Evolutionary conservation across 371 early-diverging fungal species (phyloP).

Genomic region (Coemansia sp.): DNA sequence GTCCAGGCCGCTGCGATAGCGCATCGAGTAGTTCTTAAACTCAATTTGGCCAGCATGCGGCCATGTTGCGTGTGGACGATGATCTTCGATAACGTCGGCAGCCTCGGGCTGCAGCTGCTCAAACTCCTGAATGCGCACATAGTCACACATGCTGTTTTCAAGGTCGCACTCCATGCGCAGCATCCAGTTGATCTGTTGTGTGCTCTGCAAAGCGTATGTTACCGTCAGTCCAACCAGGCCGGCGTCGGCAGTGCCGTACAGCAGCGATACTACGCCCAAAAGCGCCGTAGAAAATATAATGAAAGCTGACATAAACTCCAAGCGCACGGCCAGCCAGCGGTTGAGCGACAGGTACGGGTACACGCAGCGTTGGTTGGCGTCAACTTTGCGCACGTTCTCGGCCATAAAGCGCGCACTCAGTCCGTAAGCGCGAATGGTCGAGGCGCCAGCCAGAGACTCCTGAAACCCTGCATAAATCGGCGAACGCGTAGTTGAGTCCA

Average conservation of each 20-base stretch:
- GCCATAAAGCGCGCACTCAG: conserved; percentile 67
- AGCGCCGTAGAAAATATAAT: conserved; percentile 65
- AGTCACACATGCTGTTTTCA: conserved; percentile 74
- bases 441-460: conserved; percentile 66
- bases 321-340: conserved; percentile 81
- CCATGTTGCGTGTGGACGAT: conserved; percentile 54
- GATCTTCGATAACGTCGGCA: conserved; percentile 55
- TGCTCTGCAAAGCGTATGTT: conserved; percentile 78
- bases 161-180: conserved; percentile 72
- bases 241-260: conserved; percentile 55
- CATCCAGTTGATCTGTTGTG: conserved; percentile 82
- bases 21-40: conserved; percentile 52
- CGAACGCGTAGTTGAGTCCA: conserved; percentile 70
- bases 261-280: conserved; percentile 63
- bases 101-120: conserved; percentile 53
- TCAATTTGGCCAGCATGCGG: conserved; percentile 56
- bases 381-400: conserved; percentile 56
- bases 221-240: conserved; percentile 82
- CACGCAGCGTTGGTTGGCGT: conserved; percentile 1
- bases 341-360: conserved; percentile 2
- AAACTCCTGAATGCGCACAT: conserved; percentile 81
- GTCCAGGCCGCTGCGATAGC: conserved; percentile 54
- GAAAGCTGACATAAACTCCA: conserved; percentile 69
- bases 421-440: conserved; percentile 80
- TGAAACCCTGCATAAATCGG: conserved; percentile 80